Evolutionary conservation across 1,284 basidiomycete species (phyloP).

Genomic region (Ganoderma resinaceum): DNA sequence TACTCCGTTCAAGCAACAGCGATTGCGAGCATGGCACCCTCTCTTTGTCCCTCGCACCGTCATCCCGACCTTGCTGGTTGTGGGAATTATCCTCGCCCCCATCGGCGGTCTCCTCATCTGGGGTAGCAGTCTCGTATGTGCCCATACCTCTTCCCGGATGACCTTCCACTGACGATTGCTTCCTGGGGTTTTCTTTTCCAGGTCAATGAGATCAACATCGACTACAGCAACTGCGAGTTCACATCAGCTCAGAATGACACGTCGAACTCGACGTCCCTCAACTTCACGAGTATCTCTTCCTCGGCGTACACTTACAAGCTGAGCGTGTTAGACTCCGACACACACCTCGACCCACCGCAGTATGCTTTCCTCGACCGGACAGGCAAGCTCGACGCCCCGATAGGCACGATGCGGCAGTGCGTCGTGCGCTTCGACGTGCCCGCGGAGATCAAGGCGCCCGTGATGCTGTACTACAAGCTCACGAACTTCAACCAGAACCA

Average conservation of each 20-base stretch:
- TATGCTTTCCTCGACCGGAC: slow-evolving; percentile 74
- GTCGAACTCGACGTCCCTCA: slow-evolving; percentile 51
- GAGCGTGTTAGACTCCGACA: slow-evolving; percentile 60
- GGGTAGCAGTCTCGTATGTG: slow-evolving; percentile 76
- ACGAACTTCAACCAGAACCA: slow-evolving; percentile 99
- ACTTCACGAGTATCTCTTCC: slow-evolving; percentile 62
- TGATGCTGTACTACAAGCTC: slow-evolving; percentile 97
- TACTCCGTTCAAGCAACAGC: slow-evolving; percentile 99
- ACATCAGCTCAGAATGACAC: slow-evolving; percentile 30
- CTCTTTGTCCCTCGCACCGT: slow-evolving; percentile 98
- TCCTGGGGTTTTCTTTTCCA: slow-evolving; percentile 36
- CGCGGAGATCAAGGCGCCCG: slow-evolving; percentile 74
- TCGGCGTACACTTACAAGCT: slow-evolving; percentile 73
- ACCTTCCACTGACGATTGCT: slow-evolving; percentile 1
- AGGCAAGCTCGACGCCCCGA: slow-evolving; percentile 46
- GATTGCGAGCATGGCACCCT: slow-evolving; percentile 99
- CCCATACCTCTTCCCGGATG: not conserved
- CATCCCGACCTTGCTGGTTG: slow-evolving; percentile 93
- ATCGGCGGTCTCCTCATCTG: slow-evolving; percentile 95
- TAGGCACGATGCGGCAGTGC: slow-evolving; percentile 67
- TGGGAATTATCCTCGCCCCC: slow-evolving; percentile 94
- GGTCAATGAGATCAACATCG: slow-evolving; percentile 94
- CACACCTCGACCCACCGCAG: slow-evolving; percentile 57
- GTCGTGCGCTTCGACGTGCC: slow-evolving; percentile 86
- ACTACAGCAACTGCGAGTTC: slow-evolving; percentile 93